Base-by-base conservation (phyloP, 495 filamentous ascomycete genomes). In the Penicillium taxi region DNA sequence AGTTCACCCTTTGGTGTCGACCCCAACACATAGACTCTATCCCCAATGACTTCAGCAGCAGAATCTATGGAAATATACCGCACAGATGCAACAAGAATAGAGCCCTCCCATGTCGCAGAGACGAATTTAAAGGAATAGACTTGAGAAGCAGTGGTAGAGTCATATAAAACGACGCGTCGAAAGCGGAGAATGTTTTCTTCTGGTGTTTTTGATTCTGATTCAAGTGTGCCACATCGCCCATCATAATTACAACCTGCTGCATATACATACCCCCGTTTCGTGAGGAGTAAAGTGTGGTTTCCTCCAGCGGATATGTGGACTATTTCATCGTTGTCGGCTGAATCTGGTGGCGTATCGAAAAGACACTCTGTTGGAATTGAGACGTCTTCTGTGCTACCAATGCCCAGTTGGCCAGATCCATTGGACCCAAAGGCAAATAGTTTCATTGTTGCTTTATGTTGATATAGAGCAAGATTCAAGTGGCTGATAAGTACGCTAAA, bases 341-440 rank as follows among this genome's bases (percentile, higher is more conserved):
- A 12, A 6, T 21, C 20, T 23, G 28, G 26, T 33, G 13, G 12
- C 40, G 18, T 46, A 8, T 61, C 46, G 43, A 77, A 73, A 22
- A 71, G 35, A 48, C 81, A 84, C 39, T 52, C 61, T 30, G 78
- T 72, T 4, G 87, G 86, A 0, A 64, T 58, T 3, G 78, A 80
- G 9, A 82, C 74, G 56, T 94, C 88, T 41, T 86, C 70, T 28
- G 61, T 69, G 58, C 89, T 82, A 15, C 77, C 77, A 30, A 96
- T 69, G 23, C 82, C 86, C 23, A 98, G 73, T 54, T 98, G 91
- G 35, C 86, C 85, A 5, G 79, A 84, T 24, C 84, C 80, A 58
- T 96, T 98, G 19, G 90, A 96, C 22, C 91, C 91, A 45, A 95
- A 77, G n/a, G 87, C 79, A 53, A 79, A 86, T 27, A 95, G 65